Base-by-base conservation (phyloP, 2,329 filamentous ascomycete genomes). In the Dactylellina leptospora region DNA sequence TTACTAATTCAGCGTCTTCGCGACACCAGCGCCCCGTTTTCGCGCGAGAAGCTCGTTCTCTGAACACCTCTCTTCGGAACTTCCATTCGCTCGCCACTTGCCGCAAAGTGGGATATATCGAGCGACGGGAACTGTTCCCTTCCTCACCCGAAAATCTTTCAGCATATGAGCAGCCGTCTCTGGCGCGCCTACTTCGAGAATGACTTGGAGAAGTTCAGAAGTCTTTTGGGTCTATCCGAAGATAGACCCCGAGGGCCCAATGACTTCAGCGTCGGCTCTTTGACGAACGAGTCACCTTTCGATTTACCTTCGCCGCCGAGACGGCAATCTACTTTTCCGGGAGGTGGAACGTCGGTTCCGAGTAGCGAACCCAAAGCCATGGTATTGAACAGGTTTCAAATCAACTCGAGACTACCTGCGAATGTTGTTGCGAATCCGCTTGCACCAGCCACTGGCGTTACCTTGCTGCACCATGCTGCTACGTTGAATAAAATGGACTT, bases 171-270 rank as follows among this genome's bases (percentile, higher is more conserved):
- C 89, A 90, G 92, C 84, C 87, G 90, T 86, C 88, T 99, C 81
- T 97, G 93, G 93, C 93, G 92, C 86, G 91, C 87, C 81, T 97
- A 93, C 81, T 90, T 96, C 84, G 90, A 97, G 87, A 91, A 97
- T 86, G 92, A 99, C 87, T 90, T 96, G 87, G 93, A 96, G 80
- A 88, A 84, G 79, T 97, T 99, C 86, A 90, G 90, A 83, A 90
- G 89, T 83, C 86, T 96, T 79, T 86, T 99, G 85, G 64, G 74
- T 63, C 69, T 74, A 59, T 51, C 53, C 58, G 61, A 73, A 70
- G 63, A 70, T 61, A 68, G 79, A 87, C 87, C 80, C 85, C 89
- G 81, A 84, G 85, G 79, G 85, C 84, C 76, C 77, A 78, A 77
- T 76, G 84, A 80, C 85, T 82, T 78, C 79, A 83, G 74, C 85